Evolutionary conservation across 495 filamentous ascomycete species (phyloP).

Genomic region (Trichoderma erinaceum): DNA sequence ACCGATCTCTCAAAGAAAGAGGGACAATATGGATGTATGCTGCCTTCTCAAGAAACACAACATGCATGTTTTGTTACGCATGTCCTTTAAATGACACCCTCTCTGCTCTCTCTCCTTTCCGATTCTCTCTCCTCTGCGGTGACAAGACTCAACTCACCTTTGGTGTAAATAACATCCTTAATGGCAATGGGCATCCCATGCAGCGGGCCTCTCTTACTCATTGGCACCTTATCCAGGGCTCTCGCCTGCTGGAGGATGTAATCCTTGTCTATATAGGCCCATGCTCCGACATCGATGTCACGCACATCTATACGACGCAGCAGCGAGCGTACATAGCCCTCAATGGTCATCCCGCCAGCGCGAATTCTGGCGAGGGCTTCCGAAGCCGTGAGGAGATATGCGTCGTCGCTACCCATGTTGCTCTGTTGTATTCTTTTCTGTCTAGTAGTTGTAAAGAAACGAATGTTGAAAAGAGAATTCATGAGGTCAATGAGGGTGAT

Average conservation of each 20-base stretch:
- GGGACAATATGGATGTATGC: too few species aligned
- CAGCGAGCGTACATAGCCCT: conserved; percentile 48
- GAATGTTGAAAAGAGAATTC: not conserved
- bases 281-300: conserved; percentile 46
- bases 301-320: conserved; percentile 43
- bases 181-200: conserved; percentile 50
- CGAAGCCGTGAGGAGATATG: conserved; percentile 31
- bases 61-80: too few species aligned
- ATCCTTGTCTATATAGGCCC: conserved; percentile 45
- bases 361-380: conserved; percentile 32
- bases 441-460: not conserved
- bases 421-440: conserved; percentile 23
- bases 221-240: conserved; percentile 43
- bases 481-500: not conserved
- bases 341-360: conserved; percentile 37
- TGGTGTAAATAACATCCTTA: conserved; percentile 56
- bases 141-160: conserved; percentile 27
- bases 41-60: too few species aligned
- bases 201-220: conserved; percentile 42
- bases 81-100: too few species aligned
- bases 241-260: conserved; percentile 44
- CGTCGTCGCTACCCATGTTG: conserved; percentile 27
- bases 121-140: not conserved
- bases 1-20: too few species aligned
- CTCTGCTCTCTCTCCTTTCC: too few species aligned